Base-by-base conservation (phyloP, 306 rosid species). In the Spatholobus suberectus region DNA sequence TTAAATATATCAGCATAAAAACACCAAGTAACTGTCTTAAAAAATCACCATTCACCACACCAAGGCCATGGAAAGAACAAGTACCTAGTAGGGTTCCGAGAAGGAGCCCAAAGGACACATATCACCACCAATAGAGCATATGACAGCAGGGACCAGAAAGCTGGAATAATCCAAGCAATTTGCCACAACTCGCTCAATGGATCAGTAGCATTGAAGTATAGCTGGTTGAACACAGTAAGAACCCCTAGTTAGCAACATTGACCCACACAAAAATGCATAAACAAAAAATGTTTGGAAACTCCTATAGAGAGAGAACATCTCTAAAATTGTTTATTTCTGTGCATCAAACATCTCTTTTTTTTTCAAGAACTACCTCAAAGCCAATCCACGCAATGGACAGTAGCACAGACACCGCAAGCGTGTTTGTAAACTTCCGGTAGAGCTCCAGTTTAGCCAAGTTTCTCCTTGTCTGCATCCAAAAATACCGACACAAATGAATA, bases 101-200 rank as follows among this genome's bases (percentile, higher is more conserved):
- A 93, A 77, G 98, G 97, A 85, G 97, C 97, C 98, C 98, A 95
- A 46, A 95, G 98, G 71, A 90, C 35, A 77, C 98, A 95, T 70
- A 95, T 90, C 74, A 91, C 88, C 37, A 77, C 83, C 90, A 95
- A 81, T 41, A 95, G 92, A 85, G 88, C 85, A 81, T 80, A 95
- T 46, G 97, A 91, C 83, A 95, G 92, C 73, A 91, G 75, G 77
- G 81, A 81, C 98, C 98, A 95, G 87, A 95, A 90, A 13, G 97
- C 96, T 44, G 98, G 97, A 86, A 95, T 93, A 81, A 95, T 84
- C 98, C 98, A 95, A 21, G 98, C 95, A 57, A 95, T 93, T 88
- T 89, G 91, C 98, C 98, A 95, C 83, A 93, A 87, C 91, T 93
- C 98, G 54, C 95, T 93, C 82, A 95, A 76, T 1, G 98, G 97